Percentiles rank a stretch among this genome's conserved stretches.
Evolutionary conservation across 2,329 filamentous ascomycete genomes (phyloP).

Genomic region (Talaromyces sp.): DNA sequence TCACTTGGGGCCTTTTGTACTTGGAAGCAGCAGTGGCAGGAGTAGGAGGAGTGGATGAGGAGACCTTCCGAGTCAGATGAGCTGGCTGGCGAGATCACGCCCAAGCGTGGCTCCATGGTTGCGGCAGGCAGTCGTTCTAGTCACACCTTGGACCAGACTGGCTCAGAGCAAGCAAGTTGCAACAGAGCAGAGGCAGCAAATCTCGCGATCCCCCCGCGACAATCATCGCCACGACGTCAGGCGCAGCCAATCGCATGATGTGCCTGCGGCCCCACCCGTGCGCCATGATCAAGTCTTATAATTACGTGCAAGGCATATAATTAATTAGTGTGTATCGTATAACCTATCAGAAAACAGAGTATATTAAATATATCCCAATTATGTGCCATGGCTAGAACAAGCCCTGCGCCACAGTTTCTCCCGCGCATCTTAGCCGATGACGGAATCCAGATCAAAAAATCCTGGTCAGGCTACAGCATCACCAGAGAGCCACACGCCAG

Average conservation of each 20-base stretch:
- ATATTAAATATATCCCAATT: too few relatives aligned
- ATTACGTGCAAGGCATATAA: too few relatives aligned
- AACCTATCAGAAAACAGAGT: too few relatives aligned
- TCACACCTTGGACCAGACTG: background rate
- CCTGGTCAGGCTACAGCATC: background rate
- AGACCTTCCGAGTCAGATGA: background rate
- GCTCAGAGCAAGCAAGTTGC: background rate
- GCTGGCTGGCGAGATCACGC: background rate
- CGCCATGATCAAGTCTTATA: too few relatives aligned
- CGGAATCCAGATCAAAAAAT: background rate
- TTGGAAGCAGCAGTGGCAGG: background rate
- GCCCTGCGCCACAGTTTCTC: background rate
- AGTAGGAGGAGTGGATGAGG: background rate
- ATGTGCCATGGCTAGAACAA: background rate
- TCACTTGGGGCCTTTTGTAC: background rate
- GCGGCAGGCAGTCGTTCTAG: background rate
- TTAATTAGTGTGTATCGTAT: too few relatives aligned
- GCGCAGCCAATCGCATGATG: background rate
- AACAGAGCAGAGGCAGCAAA: background rate
- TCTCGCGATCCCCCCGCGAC: background rate
- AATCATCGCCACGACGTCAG: background rate
- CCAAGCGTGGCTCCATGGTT: background rate
- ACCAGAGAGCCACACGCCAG: background rate
- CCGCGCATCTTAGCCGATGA: background rate
- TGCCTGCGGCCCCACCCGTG: background rate